A percentile compares a stretch with the other conserved stretches of the same genome.
Conservation (phyloP, 2,329 filamentous ascomycete genomes). For the Hypoxylon rubiginosum region DNA sequence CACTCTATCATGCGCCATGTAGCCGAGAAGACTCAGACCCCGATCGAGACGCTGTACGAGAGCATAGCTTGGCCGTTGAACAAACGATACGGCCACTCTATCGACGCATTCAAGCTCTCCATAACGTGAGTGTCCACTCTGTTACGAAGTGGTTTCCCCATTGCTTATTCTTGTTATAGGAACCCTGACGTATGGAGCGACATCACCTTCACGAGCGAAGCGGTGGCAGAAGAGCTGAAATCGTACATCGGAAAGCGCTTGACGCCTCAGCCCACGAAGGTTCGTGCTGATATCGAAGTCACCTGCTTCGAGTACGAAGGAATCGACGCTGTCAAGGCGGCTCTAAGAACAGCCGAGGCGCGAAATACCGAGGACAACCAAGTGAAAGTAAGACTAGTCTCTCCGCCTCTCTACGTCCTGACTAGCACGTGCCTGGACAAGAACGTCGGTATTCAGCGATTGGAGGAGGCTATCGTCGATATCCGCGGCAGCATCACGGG, state of each 20-base stretch:
- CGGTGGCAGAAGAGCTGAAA: slow-evolving; percentile 89
- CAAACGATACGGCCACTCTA: slow-evolving; percentile 95
- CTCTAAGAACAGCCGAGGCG: slow-evolving; percentile 90
- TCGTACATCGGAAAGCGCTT: slow-evolving; percentile 97
- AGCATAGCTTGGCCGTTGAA: slow-evolving; percentile 96
- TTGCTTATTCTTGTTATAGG: slow-evolving; percentile 58
- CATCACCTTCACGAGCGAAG: slow-evolving; percentile 86
- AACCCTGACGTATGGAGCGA: slow-evolving; percentile 98
- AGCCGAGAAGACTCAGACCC: slow-evolving; percentile 93
- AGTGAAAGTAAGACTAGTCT: slow-evolving; percentile 99
- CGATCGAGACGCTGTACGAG: slow-evolving; percentile 96
- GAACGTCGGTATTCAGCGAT: slow-evolving; percentile 81
- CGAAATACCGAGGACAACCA: slow-evolving; percentile 92
- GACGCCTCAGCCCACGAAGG: slow-evolving; percentile 98
- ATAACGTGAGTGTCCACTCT: slow-evolving; percentile 79
- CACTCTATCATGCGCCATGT: slow-evolving; percentile 99
- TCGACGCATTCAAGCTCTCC: slow-evolving; percentile 98
- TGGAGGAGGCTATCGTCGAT: slow-evolving; percentile 91
- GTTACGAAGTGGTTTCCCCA: slow-evolving; percentile 17
- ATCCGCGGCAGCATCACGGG: slow-evolving; percentile 84
- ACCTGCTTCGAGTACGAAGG: slow-evolving; percentile 97
- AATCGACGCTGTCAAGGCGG: slow-evolving; percentile 97
- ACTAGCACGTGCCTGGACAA: slow-evolving; percentile 98
- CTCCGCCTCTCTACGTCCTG: slow-evolving; percentile 94
- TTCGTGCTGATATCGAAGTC: slow-evolving; percentile 96